phyloP scores from a whole-genome alignment of 352 stramenopile genomes.

The Pythium dissimile region DNA sequence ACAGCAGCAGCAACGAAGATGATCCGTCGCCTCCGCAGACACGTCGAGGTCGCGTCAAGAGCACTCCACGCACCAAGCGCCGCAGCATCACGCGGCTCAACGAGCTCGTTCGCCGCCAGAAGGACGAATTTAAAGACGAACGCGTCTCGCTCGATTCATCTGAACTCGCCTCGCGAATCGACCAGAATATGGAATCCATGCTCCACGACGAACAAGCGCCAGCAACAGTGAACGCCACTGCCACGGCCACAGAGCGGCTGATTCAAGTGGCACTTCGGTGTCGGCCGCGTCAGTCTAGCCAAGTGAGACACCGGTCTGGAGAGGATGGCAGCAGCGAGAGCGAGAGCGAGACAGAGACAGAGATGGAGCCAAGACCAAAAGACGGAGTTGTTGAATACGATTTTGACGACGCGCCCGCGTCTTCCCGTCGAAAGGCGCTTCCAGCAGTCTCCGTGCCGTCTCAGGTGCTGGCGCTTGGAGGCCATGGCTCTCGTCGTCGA shows the following conservation, averaged over 20 bases:
- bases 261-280: constrained; percentile 64
- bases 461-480: constrained; percentile 18
- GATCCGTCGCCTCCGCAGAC: not conserved
- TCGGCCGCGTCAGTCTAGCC: constrained; percentile 29
- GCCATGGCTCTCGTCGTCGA: constrained; percentile 22
- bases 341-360: not conserved
- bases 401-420: not conserved
- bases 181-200: constrained; percentile 9
- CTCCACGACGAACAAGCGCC: too few relatives aligned
- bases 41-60: not conserved
- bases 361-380: not conserved
- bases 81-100: constrained; percentile 18
- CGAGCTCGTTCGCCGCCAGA: constrained; percentile 18
- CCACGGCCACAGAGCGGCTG: constrained; percentile 1
- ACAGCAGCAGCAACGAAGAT: not conserved
- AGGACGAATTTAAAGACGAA: not conserved
- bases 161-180: not conserved
- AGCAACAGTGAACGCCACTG: too few relatives aligned
- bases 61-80: constrained; percentile 19
- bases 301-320: not conserved
- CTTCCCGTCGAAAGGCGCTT: not conserved
- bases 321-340: not conserved
- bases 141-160: too few relatives aligned
- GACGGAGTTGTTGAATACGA: constrained; percentile 19
- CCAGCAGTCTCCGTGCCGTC: constrained; percentile 19